These are phyloP conservation scores for Plasmodium berghei DNA, from an alignment of 169 alveolate species.

Conservation along the genomic window DNA sequence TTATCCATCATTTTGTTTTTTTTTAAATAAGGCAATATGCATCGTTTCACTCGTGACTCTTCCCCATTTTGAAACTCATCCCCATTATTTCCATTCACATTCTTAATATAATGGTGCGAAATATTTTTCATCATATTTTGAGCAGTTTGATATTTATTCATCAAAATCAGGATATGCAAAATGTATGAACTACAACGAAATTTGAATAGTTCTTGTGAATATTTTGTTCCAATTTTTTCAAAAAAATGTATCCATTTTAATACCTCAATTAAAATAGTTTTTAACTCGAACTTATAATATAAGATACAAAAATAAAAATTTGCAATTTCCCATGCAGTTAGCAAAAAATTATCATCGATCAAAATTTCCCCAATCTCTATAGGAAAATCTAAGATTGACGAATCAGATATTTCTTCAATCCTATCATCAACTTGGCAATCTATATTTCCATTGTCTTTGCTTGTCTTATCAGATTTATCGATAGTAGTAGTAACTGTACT, in stretches of 20 bases:
- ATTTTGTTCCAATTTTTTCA: slow-evolving; percentile 1
- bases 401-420: not conserved
- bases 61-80: not conserved
- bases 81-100: not conserved
- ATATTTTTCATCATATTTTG: slow-evolving; percentile 16
- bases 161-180: slow-evolving; percentile 42
- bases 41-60: not conserved
- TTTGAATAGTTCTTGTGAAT: not conserved
- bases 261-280: slow-evolving; percentile 33
- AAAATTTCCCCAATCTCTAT: not conserved
- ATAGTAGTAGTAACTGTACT: not conserved
- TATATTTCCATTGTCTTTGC: not conserved
- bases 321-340: slow-evolving; percentile 74
- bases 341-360: slow-evolving; percentile 26
- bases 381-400: too few relatives aligned
- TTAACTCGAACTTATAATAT: slow-evolving; percentile 54
- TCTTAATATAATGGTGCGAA: not conserved
- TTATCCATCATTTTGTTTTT: not conserved
- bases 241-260: slow-evolving; percentile 49
- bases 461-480: not conserved
- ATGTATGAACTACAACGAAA: slow-evolving; percentile 36
- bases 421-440: not conserved
- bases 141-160: slow-evolving; percentile 45
- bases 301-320: slow-evolving; percentile 65
- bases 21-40: not conserved